phyloP scores from a whole-genome alignment of 352 stramenopile genomes.

The Peronospora destructor region DNA sequence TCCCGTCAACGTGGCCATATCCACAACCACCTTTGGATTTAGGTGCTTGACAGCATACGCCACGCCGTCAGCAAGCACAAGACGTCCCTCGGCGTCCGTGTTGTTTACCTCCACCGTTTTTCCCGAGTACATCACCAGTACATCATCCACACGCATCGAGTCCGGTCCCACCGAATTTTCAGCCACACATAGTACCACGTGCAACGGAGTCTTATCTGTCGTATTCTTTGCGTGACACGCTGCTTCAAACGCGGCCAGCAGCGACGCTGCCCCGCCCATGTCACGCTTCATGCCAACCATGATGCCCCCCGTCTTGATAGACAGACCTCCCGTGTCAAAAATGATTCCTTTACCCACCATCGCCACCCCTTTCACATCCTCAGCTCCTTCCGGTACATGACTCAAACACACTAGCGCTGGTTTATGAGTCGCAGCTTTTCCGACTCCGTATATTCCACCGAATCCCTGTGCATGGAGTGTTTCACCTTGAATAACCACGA shows the following conservation, averaged over 20 bases:
- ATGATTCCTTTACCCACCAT: constrained; percentile 95
- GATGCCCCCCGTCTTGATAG: constrained; percentile 84
- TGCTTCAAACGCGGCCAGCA: constrained; percentile 66
- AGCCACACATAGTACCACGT: constrained; percentile 88
- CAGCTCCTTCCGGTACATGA: constrained; percentile 45
- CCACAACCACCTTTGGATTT: constrained; percentile 86
- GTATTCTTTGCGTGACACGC: constrained; percentile 86
- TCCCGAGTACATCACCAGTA: constrained; percentile 90
- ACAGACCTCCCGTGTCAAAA: constrained; percentile 94
- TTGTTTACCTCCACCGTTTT: constrained; percentile 98
- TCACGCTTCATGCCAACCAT: constrained; percentile 94
- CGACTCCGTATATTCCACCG: constrained; percentile 89
- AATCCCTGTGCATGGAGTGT: constrained; percentile 87
- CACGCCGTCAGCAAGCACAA: constrained; percentile 92
- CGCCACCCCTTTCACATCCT: constrained; percentile 45
- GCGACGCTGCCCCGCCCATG: constrained; percentile 83
- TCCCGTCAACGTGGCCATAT: constrained; percentile 94
- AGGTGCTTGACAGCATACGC: constrained; percentile 90
- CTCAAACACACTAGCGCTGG: constrained; percentile 89
- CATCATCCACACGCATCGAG: constrained; percentile 90
- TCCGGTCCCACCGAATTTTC: constrained; percentile 91
- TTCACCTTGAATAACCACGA: constrained; percentile 85
- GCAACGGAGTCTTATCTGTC: constrained; percentile 77
- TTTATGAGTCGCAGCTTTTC: constrained; percentile 83
- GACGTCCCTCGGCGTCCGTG: constrained; percentile 91